Evolutionary conservation across 495 filamentous ascomycete genomes (phyloP), one percentile per base, ranked within the genome.

Genomic region (Chaetomium cochliodes): DNA sequence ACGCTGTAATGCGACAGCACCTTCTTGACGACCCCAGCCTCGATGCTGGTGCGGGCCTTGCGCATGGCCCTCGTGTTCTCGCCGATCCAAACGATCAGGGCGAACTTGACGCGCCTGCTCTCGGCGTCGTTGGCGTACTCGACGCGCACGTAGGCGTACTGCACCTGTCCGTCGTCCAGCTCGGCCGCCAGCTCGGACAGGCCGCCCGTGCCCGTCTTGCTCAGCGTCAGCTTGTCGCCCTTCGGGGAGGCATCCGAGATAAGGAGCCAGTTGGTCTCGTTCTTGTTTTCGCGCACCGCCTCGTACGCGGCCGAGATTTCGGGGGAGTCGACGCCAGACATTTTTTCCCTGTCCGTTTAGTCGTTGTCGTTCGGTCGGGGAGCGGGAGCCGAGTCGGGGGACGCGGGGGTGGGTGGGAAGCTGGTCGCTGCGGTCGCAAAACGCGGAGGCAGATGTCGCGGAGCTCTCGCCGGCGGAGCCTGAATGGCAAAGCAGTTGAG

Each of bases 101-200:
- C 78, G 67, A 86, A 86, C 73, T 86, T 86, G 66, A 85, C 79
- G n/a, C 84, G 75, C 73, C 76, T 82, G 70, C 72, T 76, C 74
- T 86, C 84, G 57, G 79, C 80, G 69, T 86, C 84, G 75, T 86
- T 85, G 56, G 82, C 82, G 69, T 86, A 83, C 71, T 85, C 82
- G 70, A 86, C 72, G 11, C 84, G 78, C 60, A 77, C 80, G 71
- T 85, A 86, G n/a, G 74, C 84, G 73, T 85, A 86, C 61, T 81
- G 78, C 37, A 83, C 84, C 66, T 84, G 77, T 7, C 54, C 62
- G 60, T 79, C 76, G 66, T 81, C 79, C 8, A 86, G 77, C 62
- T 75, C 68, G 9, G 50, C 58, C 16, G 70, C 64, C 20, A 86
- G 76, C 74, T 86, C 84, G 12, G 65, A 63, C 11, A 86, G 72